Percentiles rank a stretch among this genome's conserved stretches.
Conservation (phyloP, 768 basidiomycete genomes). For the Psilocybe sp. region DNA sequence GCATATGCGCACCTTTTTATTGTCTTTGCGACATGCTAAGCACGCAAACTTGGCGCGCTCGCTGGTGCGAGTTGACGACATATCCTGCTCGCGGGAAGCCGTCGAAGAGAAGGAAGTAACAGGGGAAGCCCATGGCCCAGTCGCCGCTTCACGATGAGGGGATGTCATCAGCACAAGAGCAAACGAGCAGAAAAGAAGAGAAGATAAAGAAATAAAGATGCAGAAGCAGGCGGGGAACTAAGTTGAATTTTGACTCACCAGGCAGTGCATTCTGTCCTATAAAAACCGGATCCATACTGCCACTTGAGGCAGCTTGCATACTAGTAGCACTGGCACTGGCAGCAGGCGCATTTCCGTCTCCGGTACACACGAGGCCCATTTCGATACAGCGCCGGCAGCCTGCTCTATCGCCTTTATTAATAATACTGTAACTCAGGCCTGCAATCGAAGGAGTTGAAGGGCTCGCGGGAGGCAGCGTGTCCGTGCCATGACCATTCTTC, state of each 20-base stretch:
- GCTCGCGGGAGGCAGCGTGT: no score
- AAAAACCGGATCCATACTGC: not conserved
- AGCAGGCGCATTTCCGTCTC: not conserved
- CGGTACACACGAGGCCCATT: slow-evolving; percentile 48
- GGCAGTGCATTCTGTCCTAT: no score
- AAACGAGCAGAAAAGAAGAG: no score
- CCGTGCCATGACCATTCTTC: no score
- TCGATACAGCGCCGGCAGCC: slow-evolving; percentile 54
- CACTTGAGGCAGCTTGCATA: not conserved
- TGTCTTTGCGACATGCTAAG: slow-evolving; percentile 57
- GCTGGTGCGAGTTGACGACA: slow-evolving; percentile 23
- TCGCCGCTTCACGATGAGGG: not conserved
- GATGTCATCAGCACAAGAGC: not conserved
- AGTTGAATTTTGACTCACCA: no score
- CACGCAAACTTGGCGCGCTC: slow-evolving; percentile 62
- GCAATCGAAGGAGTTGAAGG: no score
- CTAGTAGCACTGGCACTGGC: not conserved
- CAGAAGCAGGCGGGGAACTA: no score
- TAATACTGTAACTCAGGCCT: no score
- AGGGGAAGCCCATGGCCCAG: not conserved
- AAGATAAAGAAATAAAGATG: no score
- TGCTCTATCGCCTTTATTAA: slow-evolving; percentile 23
- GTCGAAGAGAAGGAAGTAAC: no score
- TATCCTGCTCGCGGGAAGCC: no score
- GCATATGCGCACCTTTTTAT: slow-evolving; percentile 51